Conservation (phyloP, 2,329 filamentous ascomycete species). For the Fusarium bulbicola region DNA sequence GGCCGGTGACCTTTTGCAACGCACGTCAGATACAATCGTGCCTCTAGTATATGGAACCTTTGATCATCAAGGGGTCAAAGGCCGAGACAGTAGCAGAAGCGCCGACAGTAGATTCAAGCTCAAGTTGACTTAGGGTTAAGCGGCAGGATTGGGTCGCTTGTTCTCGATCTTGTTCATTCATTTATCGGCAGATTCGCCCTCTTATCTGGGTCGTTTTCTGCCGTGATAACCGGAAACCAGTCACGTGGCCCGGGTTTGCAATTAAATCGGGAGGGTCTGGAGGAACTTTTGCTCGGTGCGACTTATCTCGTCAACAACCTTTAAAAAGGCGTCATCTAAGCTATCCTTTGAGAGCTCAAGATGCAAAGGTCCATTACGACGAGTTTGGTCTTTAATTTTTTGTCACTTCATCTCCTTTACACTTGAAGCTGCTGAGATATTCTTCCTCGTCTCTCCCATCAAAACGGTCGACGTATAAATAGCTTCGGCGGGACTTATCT, state of each 20-base stretch:
- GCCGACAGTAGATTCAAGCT: constrained; percentile 5
- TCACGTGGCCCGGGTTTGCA: not conserved
- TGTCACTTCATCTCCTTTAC: not conserved
- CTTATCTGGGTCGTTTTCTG: constrained; percentile 12
- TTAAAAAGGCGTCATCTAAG: constrained; percentile 7
- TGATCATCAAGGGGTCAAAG: not conserved
- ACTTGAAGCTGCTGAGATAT: not conserved
- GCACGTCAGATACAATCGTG: not conserved
- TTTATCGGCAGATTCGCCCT: not conserved
- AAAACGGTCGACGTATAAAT: not conserved
- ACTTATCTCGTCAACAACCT: constrained; percentile 7
- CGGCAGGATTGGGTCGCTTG: not conserved
- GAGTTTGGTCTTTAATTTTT: not conserved
- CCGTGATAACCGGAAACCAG: constrained; percentile 7
- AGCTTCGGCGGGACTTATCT: not conserved
- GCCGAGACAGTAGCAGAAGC: not conserved
- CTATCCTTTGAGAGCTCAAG: accelerated
- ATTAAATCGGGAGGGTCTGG: not conserved
- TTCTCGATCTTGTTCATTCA: not conserved
- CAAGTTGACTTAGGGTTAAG: not conserved
- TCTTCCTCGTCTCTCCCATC: not conserved
- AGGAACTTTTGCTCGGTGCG: constrained; percentile 18
- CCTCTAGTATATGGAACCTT: not conserved
- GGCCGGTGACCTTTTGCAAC: not conserved
- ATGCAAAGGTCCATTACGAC: accelerated